A percentile compares a stretch with the other conserved stretches of the same genome.
Conservation (phyloP, 2,329 filamentous ascomycete species). For the Aureobasidium sp. region DNA sequence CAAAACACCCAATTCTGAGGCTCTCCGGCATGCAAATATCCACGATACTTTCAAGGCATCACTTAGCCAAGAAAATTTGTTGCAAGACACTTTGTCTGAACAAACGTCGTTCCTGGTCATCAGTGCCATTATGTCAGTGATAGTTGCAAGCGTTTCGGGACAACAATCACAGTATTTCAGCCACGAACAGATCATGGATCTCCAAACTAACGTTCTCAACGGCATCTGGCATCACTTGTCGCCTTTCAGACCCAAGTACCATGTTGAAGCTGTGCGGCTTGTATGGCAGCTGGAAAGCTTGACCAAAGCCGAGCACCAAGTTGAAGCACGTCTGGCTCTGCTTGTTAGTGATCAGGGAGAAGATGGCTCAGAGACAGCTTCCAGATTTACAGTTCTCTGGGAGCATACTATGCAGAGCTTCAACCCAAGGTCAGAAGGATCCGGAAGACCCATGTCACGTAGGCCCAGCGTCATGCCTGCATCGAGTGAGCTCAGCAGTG, state of each 20-base stretch:
- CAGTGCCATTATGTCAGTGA: constrained; percentile 21
- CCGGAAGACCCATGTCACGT: constrained; percentile 22
- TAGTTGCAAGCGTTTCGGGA: constrained; percentile 10
- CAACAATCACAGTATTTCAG: constrained; percentile 12
- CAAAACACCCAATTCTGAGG: neutral
- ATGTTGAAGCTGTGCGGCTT: constrained; percentile 82
- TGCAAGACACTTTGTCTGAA: neutral
- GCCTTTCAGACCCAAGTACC: constrained; percentile 79
- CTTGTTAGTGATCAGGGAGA: constrained; percentile 7
- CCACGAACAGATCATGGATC: constrained; percentile 46
- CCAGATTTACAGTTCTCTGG: constrained; percentile 72
- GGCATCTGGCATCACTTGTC: constrained; percentile 76
- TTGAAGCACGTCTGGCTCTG: constrained; percentile 14
- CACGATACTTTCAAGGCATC: constrained; percentile 4
- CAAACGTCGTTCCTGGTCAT: constrained; percentile 21
- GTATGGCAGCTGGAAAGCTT: constrained; percentile 82
- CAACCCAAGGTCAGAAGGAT: constrained; percentile 12
- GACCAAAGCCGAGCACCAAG: constrained; percentile 30
- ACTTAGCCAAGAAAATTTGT: neutral
- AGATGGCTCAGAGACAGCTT: constrained; percentile 47
- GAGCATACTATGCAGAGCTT: constrained; percentile 54
- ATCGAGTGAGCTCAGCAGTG: constrained; percentile 36
- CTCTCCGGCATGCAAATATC: neutral
- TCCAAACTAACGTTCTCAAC: constrained; percentile 62
- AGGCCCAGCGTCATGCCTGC: constrained; percentile 25